phyloP scores from a whole-genome alignment of 1,139 yeast genomes.

The Pneumocystis canis region DNA sequence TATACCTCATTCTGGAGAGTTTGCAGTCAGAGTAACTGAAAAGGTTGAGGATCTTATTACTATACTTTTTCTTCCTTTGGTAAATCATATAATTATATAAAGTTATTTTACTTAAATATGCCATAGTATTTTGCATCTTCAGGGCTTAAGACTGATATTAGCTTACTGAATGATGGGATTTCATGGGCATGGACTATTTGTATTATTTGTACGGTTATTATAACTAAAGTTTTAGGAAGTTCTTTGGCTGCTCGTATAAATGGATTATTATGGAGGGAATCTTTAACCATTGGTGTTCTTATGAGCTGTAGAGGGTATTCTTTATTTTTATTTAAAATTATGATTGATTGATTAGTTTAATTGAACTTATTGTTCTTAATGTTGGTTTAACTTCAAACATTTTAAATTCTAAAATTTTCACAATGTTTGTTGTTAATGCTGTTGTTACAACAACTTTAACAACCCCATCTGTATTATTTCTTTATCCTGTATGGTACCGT shows the following conservation, averaged over 20 bases:
- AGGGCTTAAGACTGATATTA: slow-evolving; percentile 55
- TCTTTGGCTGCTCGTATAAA: slow-evolving; percentile 44
- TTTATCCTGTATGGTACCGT: slow-evolving; percentile 42
- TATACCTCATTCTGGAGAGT: slow-evolving; percentile 64
- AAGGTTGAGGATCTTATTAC: slow-evolving; percentile 66
- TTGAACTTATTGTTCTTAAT: slow-evolving; percentile 57
- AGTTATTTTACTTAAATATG: not conserved
- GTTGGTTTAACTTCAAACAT: slow-evolving; percentile 61
- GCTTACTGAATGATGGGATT: slow-evolving; percentile 43
- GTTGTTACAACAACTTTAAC: slow-evolving; percentile 58
- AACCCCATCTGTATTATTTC: slow-evolving; percentile 47
- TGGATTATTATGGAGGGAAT: slow-evolving; percentile 56
- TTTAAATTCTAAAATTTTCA: slow-evolving; percentile 46
- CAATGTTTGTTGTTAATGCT: slow-evolving; percentile 75
- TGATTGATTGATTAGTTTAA: slow-evolving; percentile 5
- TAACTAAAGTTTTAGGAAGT: slow-evolving; percentile 56
- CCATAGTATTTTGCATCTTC: slow-evolving; percentile 54
- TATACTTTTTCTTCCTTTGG: slow-evolving; percentile 50
- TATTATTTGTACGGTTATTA: slow-evolving; percentile 47
- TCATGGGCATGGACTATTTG: slow-evolving; percentile 70
- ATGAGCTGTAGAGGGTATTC: slow-evolving; percentile 66
- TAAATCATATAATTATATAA: not conserved
- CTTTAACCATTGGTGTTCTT: slow-evolving; percentile 60
- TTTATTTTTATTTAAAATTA: slow-evolving; percentile 31
- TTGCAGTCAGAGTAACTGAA: slow-evolving; percentile 51